phyloP scores from a whole-genome alignment of 768 basidiomycete genomes.

The Suillus weaverae region DNA sequence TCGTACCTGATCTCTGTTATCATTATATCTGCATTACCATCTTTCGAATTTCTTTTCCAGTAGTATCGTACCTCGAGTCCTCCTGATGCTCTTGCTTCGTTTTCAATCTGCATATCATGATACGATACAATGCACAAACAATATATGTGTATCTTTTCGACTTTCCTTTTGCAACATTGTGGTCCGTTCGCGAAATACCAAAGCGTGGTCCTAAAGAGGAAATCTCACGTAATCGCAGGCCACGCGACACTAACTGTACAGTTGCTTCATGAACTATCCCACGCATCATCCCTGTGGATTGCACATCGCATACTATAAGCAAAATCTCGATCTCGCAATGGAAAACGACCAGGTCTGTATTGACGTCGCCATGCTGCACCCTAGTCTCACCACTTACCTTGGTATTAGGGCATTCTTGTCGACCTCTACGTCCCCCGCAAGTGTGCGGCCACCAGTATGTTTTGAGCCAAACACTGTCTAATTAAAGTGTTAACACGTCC shows the following conservation, averaged over 20 bases:
- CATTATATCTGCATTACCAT: constrained; percentile 6
- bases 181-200: neutral
- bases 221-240: neutral
- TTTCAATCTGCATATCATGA: neutral
- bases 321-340: constrained; percentile 48
- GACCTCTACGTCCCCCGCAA: constrained; percentile 99
- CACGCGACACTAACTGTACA: constrained; percentile 26
- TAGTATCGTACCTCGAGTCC: neutral
- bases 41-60: constrained; percentile 5
- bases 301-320: constrained; percentile 1
- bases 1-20: constrained; percentile 16
- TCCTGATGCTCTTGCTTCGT: constrained; percentile 2
- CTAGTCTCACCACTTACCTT: neutral
- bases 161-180: neutral
- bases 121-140: neutral
- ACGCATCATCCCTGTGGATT: constrained; percentile 21
- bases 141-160: neutral
- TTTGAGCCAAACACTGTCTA: constrained; percentile 3
- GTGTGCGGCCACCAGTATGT: constrained; percentile 95
- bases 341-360: constrained; percentile 85
- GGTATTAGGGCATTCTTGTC: constrained; percentile 86
- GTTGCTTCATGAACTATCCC: constrained; percentile 28
- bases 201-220: neutral
- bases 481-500: constrained; percentile 8
- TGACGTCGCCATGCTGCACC: neutral